These are phyloP conservation scores for Amanita exitialis DNA, from an alignment of 768 basidiomycete species.

Conservation along the genomic window DNA sequence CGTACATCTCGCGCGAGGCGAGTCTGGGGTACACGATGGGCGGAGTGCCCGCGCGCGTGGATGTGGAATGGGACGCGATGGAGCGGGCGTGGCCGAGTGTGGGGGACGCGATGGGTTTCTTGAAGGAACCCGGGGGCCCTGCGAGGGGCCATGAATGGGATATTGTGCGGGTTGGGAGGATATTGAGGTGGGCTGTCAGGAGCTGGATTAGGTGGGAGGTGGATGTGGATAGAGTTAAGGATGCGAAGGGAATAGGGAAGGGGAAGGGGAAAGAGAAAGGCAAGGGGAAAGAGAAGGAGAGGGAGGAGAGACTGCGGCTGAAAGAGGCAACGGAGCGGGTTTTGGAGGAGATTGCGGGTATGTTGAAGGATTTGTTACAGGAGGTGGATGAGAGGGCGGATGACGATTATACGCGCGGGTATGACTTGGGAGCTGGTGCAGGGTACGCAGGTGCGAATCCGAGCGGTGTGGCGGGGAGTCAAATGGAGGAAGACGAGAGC, in stretches of 20 bases:
- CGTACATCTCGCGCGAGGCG: slow-evolving; percentile 48
- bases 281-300: not conserved
- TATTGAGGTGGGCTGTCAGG: slow-evolving; percentile 42
- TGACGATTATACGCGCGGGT: slow-evolving; percentile 49
- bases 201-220: slow-evolving; percentile 44
- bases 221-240: slow-evolving; percentile 17
- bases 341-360: slow-evolving; percentile 59
- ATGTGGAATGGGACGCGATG: slow-evolving; percentile 54
- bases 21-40: slow-evolving; percentile 46
- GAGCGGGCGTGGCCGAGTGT: slow-evolving; percentile 61
- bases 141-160: slow-evolving; percentile 47
- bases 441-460: slow-evolving; percentile 50
- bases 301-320: not conserved
- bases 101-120: not conserved
- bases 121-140: slow-evolving; percentile 6
- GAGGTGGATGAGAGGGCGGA: slow-evolving; percentile 64
- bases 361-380: slow-evolving; percentile 63
- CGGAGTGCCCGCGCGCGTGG: slow-evolving; percentile 49
- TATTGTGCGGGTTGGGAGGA: slow-evolving; percentile 42
- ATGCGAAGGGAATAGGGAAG: slow-evolving; percentile 13
- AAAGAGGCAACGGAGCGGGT: slow-evolving; percentile 39
- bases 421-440: slow-evolving; percentile 58
- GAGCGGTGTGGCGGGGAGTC: slow-evolving; percentile 48
- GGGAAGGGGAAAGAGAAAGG: slow-evolving; percentile 9
- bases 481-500: slow-evolving; percentile 60